phyloP scores from a whole-genome alignment of 164 flowering plant species.

The Macadamia tetraphylla region DNA sequence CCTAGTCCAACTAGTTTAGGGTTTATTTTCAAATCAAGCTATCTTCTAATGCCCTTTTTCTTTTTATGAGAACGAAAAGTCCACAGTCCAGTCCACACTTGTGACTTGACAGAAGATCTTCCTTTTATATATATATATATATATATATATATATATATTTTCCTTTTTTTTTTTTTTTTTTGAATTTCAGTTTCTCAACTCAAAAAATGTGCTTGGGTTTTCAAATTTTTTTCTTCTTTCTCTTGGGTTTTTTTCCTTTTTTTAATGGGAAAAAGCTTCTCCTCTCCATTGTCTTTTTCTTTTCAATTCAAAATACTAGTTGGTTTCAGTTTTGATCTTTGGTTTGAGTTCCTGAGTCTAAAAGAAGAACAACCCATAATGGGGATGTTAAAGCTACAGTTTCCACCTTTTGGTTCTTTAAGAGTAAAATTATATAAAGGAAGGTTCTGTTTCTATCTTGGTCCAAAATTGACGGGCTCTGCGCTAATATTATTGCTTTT shows the following conservation, averaged over 20 bases:
- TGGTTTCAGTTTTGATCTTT: slow-evolving; percentile 1
- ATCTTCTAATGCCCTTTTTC: background rate
- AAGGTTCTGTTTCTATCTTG: slow-evolving; percentile 16
- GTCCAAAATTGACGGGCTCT: slow-evolving; percentile 10
- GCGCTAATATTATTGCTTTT: background rate
- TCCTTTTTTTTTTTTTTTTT: too few relatives aligned
- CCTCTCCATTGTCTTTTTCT: background rate
- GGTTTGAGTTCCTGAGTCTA: slow-evolving; percentile 8
- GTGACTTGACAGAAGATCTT: background rate
- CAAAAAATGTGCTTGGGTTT: too few relatives aligned
- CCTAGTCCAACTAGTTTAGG: background rate
- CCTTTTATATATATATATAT: background rate
- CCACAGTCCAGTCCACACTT: background rate
- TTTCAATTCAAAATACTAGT: background rate
- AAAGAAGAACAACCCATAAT: slow-evolving; percentile 13
- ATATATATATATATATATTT: too few relatives aligned
- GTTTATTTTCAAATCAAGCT: background rate
- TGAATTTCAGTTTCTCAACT: too few relatives aligned
- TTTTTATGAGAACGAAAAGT: background rate
- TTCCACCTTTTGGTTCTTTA: slow-evolving; percentile 9
- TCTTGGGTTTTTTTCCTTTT: too few relatives aligned
- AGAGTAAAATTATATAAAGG: slow-evolving; percentile 18
- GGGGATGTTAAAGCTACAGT: slow-evolving; percentile 7
- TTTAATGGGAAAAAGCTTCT: background rate
- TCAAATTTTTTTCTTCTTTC: too few relatives aligned